Percentiles rank a stretch among this genome's conserved stretches.
phyloP scores from a whole-genome alignment of 2,329 filamentous ascomycete species.

The Cercospora citrullina region DNA sequence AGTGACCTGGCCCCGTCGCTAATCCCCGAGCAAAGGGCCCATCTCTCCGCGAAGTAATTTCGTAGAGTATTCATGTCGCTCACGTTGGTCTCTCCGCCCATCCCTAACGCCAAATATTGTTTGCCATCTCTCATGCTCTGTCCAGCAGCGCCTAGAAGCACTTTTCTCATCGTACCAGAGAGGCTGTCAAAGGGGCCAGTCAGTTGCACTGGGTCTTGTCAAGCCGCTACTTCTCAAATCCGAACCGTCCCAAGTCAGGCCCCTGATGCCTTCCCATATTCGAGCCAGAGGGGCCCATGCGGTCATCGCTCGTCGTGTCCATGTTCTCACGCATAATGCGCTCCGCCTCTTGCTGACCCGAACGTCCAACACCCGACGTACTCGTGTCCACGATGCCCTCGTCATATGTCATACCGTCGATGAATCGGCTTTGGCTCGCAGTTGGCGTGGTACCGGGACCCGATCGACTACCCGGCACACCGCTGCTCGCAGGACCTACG shows the following conservation, averaged over 20 bases:
- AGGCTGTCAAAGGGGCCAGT: neutral
- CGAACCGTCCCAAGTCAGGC: conserved; percentile 57
- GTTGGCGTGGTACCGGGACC: conserved; percentile 37
- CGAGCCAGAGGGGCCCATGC: conserved; percentile 27
- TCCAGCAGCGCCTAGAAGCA: neutral
- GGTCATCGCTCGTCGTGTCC: conserved; percentile 44
- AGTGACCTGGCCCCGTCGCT: neutral
- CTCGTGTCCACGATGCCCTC: conserved; percentile 44
- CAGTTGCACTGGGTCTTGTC: neutral
- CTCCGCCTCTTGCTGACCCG: conserved; percentile 57
- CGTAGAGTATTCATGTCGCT: neutral
- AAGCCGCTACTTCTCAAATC: conserved; percentile 54
- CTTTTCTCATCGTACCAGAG: neutral
- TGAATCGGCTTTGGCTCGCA: conserved; percentile 44
- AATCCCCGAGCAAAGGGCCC: neutral
- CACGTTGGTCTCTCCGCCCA: neutral
- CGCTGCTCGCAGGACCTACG: conserved; percentile 46
- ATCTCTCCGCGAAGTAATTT: neutral
- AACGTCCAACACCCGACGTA: conserved; percentile 30
- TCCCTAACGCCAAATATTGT: neutral
- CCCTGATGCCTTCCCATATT: conserved; percentile 40
- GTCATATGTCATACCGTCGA: conserved; percentile 51
- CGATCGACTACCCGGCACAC: conserved; percentile 52
- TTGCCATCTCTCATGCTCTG: neutral
- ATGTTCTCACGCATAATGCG: conserved; percentile 62